phyloP scores from a whole-genome alignment of 306 rosid species.

The Lathyrus oleraceus region DNA sequence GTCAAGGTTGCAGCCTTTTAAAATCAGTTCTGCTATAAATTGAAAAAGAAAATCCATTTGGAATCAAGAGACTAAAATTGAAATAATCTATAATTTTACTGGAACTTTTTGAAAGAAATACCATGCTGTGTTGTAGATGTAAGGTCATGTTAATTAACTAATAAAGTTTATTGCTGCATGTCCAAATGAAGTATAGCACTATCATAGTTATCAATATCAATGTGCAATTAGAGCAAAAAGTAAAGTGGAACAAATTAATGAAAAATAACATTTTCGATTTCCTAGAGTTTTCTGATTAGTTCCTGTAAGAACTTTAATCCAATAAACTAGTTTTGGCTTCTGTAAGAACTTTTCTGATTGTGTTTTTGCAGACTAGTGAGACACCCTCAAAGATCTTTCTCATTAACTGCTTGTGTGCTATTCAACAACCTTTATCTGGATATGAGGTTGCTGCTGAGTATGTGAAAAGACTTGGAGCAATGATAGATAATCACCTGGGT shows the following conservation, averaged over 20 bases:
- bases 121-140: conserved; percentile 2
- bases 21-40: conserved; percentile 12
- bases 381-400: conserved; percentile 93
- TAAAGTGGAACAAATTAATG: conserved; percentile 19
- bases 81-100: conserved; percentile 6
- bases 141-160: conserved; percentile 18
- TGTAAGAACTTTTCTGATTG: neutral
- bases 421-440: conserved; percentile 80
- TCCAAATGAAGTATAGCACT: neutral
- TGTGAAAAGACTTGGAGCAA: conserved; percentile 67
- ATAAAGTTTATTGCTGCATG: neutral
- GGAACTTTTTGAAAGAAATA: conserved; percentile 23
- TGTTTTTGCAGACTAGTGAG: conserved; percentile 71
- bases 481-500: conserved; percentile 69
- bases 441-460: conserved; percentile 78
- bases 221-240: neutral
- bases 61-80: conserved; percentile 5
- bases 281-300: neutral
- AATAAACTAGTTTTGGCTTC: conserved; percentile 4
- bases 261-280: neutral
- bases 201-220: neutral
- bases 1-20: conserved; percentile 5
- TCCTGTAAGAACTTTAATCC: neutral
- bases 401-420: conserved; percentile 83
- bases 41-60: neutral